phyloP scores from a whole-genome alignment of 78 protist species.

The Chrysochromulina tobinii region DNA sequence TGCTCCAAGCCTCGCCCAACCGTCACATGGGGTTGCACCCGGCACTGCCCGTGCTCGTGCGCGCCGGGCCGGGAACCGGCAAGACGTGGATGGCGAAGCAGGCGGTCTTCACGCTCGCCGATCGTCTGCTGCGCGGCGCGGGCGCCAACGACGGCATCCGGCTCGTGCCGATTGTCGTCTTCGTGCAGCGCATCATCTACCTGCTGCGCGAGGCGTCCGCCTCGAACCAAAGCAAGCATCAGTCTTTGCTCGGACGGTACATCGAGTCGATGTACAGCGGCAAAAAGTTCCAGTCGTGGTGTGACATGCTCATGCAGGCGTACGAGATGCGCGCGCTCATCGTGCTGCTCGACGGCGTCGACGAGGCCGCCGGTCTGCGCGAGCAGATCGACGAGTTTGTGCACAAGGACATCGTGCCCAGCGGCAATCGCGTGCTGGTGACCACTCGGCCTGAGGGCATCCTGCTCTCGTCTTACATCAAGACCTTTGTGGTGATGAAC shows the following conservation, averaged over 20 bases:
- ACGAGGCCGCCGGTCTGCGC: not conserved
- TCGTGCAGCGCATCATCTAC: not conserved
- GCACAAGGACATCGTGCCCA: not conserved
- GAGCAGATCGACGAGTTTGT: not conserved
- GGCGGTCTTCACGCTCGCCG: not conserved
- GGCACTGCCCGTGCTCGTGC: not conserved
- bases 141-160: not conserved
- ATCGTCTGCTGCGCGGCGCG: not conserved
- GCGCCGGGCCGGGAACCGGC: not conserved
- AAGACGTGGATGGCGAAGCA: not conserved
- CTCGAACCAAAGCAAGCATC: too few species aligned
- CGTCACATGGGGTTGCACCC: not conserved
- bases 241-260: too few species aligned
- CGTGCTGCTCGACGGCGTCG: not conserved
- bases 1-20: not conserved
- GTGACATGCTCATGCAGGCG: not conserved
- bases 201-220: too few species aligned
- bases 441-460: not conserved
- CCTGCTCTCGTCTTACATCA: not conserved
- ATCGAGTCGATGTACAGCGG: too few species aligned
- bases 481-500: not conserved
- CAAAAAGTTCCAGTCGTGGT: too few species aligned
- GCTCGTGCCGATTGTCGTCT: not conserved
- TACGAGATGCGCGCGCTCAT: not conserved
- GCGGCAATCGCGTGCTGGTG: not conserved